Evolutionary conservation across 2,329 filamentous ascomycete genomes (phyloP), one percentile per base, ranked within the genome.

Genomic region (Clathrospora elynae): DNA sequence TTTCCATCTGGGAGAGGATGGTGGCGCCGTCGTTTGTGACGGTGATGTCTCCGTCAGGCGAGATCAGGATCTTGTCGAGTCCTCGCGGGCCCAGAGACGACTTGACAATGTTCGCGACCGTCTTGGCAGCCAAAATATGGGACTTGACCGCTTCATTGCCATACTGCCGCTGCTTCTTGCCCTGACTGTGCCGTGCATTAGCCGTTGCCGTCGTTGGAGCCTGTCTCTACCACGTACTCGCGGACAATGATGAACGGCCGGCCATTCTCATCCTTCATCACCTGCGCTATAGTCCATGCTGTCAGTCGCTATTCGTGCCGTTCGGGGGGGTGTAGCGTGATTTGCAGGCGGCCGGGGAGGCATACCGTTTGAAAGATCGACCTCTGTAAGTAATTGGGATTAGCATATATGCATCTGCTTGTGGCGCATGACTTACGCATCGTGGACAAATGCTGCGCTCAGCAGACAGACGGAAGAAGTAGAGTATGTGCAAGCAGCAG

Each of bases 11-110:
- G 63, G 89, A 86, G 59, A 99, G 79, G 64, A 99, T 99, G 31
- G 93, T 99, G 41, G 95, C 95, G 65, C 93, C 93, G 76, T 99
- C 93, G 77, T 99, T 99, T 59, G 93, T 99, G 51, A 99, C 90
- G 51, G 93, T 99, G 72, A 99, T 99, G 74, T 99, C 93, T 71
- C 93, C 93, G 71, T 99, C 93, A 50, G 93, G 88, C 36, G 93
- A 99, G 64, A 99, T 99, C 62, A 99, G 83, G 69, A 99, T 99
- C 79, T 99, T 99, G 79, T 99, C 93, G 67, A 99, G 85, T 53
- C 93, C 93, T 61, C 93, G 87, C 40, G 93, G 93, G 35, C 93
- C 93, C 62, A 99, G 81, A 55, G 95, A 99, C 49, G 90, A 93
- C 80, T 95, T 96, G 75, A 99, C 90, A 62, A 99, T 93, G 75